phyloP scores from a whole-genome alignment of 2,329 filamentous ascomycete genomes.

The Aspergillus puulaauensis region DNA sequence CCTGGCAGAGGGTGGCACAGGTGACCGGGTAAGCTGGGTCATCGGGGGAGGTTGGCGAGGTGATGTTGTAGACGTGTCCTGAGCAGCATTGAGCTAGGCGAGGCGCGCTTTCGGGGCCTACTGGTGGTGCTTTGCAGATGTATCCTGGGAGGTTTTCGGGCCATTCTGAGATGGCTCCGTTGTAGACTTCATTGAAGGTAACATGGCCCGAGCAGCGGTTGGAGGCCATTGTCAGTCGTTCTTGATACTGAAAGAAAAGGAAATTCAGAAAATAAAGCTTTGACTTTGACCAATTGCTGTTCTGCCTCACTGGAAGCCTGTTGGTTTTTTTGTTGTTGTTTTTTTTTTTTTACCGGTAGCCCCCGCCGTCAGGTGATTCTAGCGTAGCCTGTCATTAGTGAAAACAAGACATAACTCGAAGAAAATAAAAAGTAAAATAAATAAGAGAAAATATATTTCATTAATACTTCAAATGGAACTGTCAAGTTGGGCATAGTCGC shows the following conservation, averaged over 20 bases:
- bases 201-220: background rate
- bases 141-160: background rate
- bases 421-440: too few species aligned
- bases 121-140: background rate
- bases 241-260: background rate
- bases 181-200: background rate
- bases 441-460: too few species aligned
- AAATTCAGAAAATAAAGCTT: background rate
- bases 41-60: background rate
- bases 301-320: too few species aligned
- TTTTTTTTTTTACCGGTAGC: too few species aligned
- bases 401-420: too few species aligned
- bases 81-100: conserved; percentile 3
- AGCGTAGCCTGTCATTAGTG: too few species aligned
- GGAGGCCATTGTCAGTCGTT: background rate
- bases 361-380: too few species aligned
- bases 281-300: too few species aligned
- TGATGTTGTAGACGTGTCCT: background rate
- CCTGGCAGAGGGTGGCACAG: conserved; percentile 2
- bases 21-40: conserved; percentile 1
- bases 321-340: too few species aligned
- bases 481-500: too few species aligned
- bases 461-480: too few species aligned
- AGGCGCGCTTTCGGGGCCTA: background rate
- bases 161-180: background rate